Conservation (phyloP, 2,329 filamentous ascomycete species). For the Anthostomella pinea region DNA sequence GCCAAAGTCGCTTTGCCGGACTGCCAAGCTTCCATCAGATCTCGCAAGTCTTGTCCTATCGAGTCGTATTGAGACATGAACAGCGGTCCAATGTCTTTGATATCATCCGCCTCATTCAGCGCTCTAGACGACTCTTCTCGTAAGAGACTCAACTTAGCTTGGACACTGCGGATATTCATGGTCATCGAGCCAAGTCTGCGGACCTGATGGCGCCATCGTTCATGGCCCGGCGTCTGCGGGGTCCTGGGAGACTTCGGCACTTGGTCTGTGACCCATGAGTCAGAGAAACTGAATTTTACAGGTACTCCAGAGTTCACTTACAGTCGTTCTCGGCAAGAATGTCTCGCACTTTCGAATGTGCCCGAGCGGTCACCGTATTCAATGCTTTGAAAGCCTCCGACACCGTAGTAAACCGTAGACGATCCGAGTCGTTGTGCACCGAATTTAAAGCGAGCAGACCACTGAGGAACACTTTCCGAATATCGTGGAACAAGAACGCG, state of each 20-base stretch:
- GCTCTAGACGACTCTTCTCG: slow-evolving; percentile 83
- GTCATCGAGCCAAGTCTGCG: slow-evolving; percentile 86
- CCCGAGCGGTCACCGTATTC: slow-evolving; percentile 57
- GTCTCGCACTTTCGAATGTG: slow-evolving; percentile 62
- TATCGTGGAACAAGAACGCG: slow-evolving; percentile 74
- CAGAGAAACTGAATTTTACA: slow-evolving; percentile 1
- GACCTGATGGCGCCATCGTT: slow-evolving; percentile 82
- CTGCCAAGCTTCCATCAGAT: slow-evolving; percentile 81
- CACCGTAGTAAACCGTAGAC: slow-evolving; percentile 73
- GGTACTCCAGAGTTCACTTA: slow-evolving; percentile 40
- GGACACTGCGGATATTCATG: slow-evolving; percentile 83
- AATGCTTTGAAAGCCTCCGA: slow-evolving; percentile 70
- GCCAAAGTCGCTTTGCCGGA: slow-evolving; percentile 80
- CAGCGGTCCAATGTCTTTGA: slow-evolving; percentile 72
- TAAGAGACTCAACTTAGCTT: slow-evolving; percentile 90
- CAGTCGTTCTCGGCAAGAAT: slow-evolving; percentile 79
- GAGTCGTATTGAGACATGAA: slow-evolving; percentile 90
- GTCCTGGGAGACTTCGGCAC: slow-evolving; percentile 56
- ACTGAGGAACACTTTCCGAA: slow-evolving; percentile 83
- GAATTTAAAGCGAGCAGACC: slow-evolving; percentile 85
- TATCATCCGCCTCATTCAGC: slow-evolving; percentile 69
- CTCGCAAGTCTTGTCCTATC: slow-evolving; percentile 81
- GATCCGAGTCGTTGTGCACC: slow-evolving; percentile 72
- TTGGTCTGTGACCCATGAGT: slow-evolving; percentile 34
- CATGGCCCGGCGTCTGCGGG: slow-evolving; percentile 68